Percentiles rank a stretch among this genome's conserved stretches.
Evolutionary conservation across 257 asterid species (phyloP).

Genomic region (Cynanchum wilfordii): DNA sequence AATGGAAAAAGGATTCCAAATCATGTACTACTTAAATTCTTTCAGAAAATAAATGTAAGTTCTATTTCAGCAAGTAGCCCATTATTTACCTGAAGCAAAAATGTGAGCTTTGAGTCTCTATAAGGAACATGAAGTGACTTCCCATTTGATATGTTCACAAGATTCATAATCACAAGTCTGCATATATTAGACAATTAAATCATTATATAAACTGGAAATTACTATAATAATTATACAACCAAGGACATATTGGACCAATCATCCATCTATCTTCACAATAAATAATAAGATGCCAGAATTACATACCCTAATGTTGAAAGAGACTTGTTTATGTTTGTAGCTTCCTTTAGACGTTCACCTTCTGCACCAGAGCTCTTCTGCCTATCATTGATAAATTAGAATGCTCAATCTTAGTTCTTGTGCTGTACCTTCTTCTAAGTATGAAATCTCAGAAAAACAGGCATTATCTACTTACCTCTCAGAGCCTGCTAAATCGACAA

Average conservation of each 20-base stretch:
- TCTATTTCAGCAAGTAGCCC: neutral
- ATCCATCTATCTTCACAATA: neutral
- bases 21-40: neutral
- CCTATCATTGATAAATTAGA: constrained; percentile 36
- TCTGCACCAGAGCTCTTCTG: constrained; percentile 99
- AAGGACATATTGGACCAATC: neutral
- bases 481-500: constrained; percentile 97
- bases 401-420: constrained; percentile 5
- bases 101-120: constrained; percentile 97
- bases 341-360: constrained; percentile 97
- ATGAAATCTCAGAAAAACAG: neutral
- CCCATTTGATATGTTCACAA: constrained; percentile 84
- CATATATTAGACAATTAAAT: constrained; percentile 18
- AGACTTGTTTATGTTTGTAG: constrained; percentile 93
- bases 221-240: neutral
- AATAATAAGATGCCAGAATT: constrained; percentile 20
- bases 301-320: constrained; percentile 93
- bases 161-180: constrained; percentile 98
- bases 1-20: neutral
- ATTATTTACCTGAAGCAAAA: constrained; percentile 81
- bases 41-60: neutral
- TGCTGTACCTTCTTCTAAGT: constrained; percentile 4
- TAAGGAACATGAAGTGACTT: constrained; percentile 89
- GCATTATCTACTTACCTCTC: constrained; percentile 55
- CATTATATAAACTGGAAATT: neutral